These are phyloP conservation scores for Trichoderma simmonsii DNA, from an alignment of 2,329 filamentous ascomycete species.

Conservation along the genomic window DNA sequence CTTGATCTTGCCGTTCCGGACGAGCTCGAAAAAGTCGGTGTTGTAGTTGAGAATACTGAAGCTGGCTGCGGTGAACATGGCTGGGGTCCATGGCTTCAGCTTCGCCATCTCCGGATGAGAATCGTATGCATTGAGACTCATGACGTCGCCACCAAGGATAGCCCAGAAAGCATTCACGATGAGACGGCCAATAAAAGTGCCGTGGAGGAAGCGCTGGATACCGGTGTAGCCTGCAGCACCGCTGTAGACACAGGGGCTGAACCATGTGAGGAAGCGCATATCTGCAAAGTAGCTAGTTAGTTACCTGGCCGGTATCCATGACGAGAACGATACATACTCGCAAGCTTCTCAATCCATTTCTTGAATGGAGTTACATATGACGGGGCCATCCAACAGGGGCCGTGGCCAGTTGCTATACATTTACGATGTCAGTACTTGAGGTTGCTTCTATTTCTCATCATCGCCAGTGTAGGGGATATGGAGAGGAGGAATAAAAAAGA, in stretches of 20 bases:
- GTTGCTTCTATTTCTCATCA: too few species aligned
- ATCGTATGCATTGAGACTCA: slow-evolving; percentile 52
- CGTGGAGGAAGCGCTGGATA: slow-evolving; percentile 55
- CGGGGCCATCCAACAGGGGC: slow-evolving; percentile 57
- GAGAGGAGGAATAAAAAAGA: not conserved
- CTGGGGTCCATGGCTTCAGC: slow-evolving; percentile 50
- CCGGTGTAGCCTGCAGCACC: slow-evolving; percentile 56
- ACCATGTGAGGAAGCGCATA: slow-evolving; percentile 67
- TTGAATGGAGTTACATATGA: slow-evolving; percentile 65
- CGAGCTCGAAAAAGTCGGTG: slow-evolving; percentile 54
- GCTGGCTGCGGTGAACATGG: slow-evolving; percentile 52
- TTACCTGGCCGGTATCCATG: not conserved
- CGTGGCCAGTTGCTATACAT: slow-evolving; percentile 45
- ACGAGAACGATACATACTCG: slow-evolving; percentile 39
- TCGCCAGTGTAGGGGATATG: not conserved
- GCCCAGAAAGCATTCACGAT: slow-evolving; percentile 58
- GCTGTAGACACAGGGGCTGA: slow-evolving; percentile 73
- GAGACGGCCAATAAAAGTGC: slow-evolving; percentile 53
- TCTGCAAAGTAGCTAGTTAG: slow-evolving; percentile 29
- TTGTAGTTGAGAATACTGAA: slow-evolving; percentile 61
- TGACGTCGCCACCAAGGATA: slow-evolving; percentile 54
- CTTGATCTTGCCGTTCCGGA: slow-evolving; percentile 49
- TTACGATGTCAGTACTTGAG: not conserved
- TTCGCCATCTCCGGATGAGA: slow-evolving; percentile 50
- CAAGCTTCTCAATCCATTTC: slow-evolving; percentile 64